A percentile compares a stretch with the other conserved stretches of the same genome.
Evolutionary conservation across 2,329 filamentous ascomycete genomes (phyloP).

Genomic region (Alternaria conjuncta): DNA sequence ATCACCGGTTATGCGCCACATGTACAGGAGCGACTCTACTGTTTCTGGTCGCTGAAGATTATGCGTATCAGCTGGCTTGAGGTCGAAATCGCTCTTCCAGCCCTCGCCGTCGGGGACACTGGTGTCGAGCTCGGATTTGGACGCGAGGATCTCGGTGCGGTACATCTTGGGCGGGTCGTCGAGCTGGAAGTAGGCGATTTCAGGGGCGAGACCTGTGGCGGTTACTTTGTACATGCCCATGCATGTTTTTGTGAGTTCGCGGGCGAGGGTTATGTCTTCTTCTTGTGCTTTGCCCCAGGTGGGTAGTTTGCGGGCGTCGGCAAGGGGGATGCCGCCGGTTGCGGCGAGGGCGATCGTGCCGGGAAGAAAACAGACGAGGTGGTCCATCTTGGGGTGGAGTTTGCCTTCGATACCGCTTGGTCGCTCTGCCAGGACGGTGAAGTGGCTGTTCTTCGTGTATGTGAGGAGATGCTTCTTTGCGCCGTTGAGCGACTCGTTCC

Average conservation of each 20-base stretch:
- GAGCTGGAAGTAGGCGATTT: slow-evolving; percentile 91
- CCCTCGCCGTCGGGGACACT: slow-evolving; percentile 54
- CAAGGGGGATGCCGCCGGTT: slow-evolving; percentile 78
- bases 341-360: slow-evolving; percentile 91
- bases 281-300: slow-evolving; percentile 80
- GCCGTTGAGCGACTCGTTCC: slow-evolving; percentile 83
- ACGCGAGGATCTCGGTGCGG: slow-evolving; percentile 52
- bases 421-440: slow-evolving; percentile 90
- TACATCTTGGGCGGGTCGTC: slow-evolving; percentile 70
- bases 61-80: slow-evolving; percentile 84
- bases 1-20: slow-evolving; percentile 97
- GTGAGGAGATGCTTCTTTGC: slow-evolving; percentile 92
- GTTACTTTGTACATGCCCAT: slow-evolving; percentile 97
- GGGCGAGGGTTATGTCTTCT: slow-evolving; percentile 83
- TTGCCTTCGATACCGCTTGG: slow-evolving; percentile 71
- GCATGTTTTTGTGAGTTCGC: slow-evolving; percentile 94
- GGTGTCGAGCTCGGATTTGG: slow-evolving; percentile 48
- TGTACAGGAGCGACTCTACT: slow-evolving; percentile 94
- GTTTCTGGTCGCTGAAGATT: slow-evolving; percentile 97
- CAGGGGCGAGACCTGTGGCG: slow-evolving; percentile 86
- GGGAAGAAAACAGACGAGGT: slow-evolving; percentile 96
- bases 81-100: slow-evolving; percentile 79
- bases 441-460: slow-evolving; percentile 78
- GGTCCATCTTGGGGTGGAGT: slow-evolving; percentile 93
- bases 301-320: slow-evolving; percentile 73